Evolutionary conservation across 169 alveolate species (phyloP).

Genomic region (Amoebophrya sp.): DNA sequence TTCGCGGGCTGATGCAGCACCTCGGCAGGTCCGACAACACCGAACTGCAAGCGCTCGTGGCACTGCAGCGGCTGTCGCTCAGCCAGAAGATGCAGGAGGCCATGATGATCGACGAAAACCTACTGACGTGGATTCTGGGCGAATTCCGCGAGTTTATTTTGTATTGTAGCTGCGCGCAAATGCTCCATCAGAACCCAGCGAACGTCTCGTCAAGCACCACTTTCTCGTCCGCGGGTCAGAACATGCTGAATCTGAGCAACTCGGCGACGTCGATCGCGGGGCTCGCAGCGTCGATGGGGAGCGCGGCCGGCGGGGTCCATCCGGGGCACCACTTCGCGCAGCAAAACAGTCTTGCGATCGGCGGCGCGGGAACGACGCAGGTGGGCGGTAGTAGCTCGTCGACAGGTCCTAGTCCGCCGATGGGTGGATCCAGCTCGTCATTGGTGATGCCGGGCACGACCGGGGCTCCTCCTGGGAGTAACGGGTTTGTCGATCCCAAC

Average conservation of each 20-base stretch:
- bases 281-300: background rate
- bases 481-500: too few species aligned
- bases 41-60: background rate
- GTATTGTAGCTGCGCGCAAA: background rate
- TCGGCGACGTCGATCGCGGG: background rate
- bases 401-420: too few species aligned
- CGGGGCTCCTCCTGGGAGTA: too few species aligned
- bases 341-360: too few species aligned
- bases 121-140: background rate
- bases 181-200: background rate
- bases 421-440: too few species aligned
- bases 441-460: too few species aligned
- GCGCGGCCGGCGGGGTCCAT: background rate
- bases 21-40: background rate
- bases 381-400: too few species aligned
- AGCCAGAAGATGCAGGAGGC: background rate
- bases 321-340: background rate
- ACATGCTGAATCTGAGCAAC: background rate
- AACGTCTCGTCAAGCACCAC: background rate
- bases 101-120: background rate
- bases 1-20: constrained; percentile 1
- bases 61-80: background rate
- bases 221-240: too few species aligned
- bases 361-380: too few species aligned
- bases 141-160: background rate